Evolutionary conservation across 2,329 filamentous ascomycete species (phyloP), one percentile per base, ranked within the genome.

Genomic region (Zymoseptoria tritici): DNA sequence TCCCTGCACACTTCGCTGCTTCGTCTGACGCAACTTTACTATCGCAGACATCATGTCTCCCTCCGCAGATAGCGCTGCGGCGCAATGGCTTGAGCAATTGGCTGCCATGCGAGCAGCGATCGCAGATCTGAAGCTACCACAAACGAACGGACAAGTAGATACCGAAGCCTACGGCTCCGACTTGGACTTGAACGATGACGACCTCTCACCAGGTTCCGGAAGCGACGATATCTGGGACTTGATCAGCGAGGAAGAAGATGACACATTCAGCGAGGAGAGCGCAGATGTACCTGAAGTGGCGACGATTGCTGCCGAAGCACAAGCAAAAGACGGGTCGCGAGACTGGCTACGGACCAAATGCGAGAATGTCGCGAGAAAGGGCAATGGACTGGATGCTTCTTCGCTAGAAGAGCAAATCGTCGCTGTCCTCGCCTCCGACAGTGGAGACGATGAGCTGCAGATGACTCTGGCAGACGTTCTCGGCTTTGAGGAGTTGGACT

Each of bases 161-260:
- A 59, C 60, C 11, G 56, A 63, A 31, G 57, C 64, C 6, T 85
- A 85, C 68, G 83, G 80, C 19, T 77, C 81, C 11, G 81, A 85
- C 57, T 75, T 86, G 42, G 79, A 86, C 51, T 76, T 86, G 55
- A 86, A 89, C 62, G 85, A 90, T 8, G 86, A 90, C 36, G 81
- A 84, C 53, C 76, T 83, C 21, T 82, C 81, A 2, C 82, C 79
- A 3, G 83, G 83, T 4, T 84, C 83, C 51, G 85, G 83, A 19
- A 83, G 84, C 4, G 89, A 93, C 60, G 91, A 97, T 75, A 86
- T 97, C 9, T 97, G 93, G 93, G 92, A 97, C 72, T 85, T 95
- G 60, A 90, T 96, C 70, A 91, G 87, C 60, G 88, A 92, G 55
- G 82, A 82, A 54, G 86, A 88, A 22, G 84, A 85, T 20, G 86